Conservation (phyloP, 768 basidiomycete species). For the Lactarius psammicola region DNA sequence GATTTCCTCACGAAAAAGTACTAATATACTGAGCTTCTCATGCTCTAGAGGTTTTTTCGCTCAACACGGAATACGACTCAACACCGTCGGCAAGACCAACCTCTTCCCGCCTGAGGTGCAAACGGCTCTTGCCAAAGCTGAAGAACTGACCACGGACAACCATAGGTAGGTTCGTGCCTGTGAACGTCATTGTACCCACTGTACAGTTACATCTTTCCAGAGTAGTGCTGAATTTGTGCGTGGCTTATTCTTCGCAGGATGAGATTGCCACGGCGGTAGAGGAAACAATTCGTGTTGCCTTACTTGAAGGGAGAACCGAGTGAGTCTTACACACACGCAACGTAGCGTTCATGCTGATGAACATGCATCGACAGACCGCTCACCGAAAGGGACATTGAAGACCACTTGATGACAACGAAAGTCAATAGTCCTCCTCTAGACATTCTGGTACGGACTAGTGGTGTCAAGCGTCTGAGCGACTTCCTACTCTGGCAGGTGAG, state of each 20-base stretch:
- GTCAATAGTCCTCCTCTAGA: constrained; percentile 81
- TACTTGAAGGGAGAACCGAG: constrained; percentile 36
- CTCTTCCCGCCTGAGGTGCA: constrained; percentile 78
- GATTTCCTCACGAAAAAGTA: neutral
- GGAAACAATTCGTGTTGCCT: constrained; percentile 43
- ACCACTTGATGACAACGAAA: constrained; percentile 61
- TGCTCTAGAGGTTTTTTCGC: constrained; percentile 73
- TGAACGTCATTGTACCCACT: neutral
- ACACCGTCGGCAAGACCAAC: constrained; percentile 73
- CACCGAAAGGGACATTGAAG: constrained; percentile 65
- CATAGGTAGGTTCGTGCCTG: constrained; percentile 46
- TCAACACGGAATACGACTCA: constrained; percentile 79
- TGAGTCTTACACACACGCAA: constrained; percentile 19
- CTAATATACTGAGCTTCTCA: neutral
- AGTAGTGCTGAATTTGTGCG: constrained; percentile 85
- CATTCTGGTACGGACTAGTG: constrained; percentile 87
- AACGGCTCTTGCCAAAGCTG: constrained; percentile 66
- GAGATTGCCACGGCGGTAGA: constrained; percentile 85
- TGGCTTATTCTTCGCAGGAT: constrained; percentile 88
- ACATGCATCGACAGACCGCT: constrained; percentile 46
- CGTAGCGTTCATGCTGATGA: constrained; percentile 6
- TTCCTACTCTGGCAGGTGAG: constrained; percentile 95
- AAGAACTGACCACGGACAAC: constrained; percentile 73
- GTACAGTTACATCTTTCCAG: constrained; percentile 41
- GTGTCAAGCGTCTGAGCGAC: constrained; percentile 84